A percentile compares a stretch with the other conserved stretches of the same genome.
Conservation (phyloP, 2,329 filamentous ascomycete genomes). For the Calonectria fujianensis region DNA sequence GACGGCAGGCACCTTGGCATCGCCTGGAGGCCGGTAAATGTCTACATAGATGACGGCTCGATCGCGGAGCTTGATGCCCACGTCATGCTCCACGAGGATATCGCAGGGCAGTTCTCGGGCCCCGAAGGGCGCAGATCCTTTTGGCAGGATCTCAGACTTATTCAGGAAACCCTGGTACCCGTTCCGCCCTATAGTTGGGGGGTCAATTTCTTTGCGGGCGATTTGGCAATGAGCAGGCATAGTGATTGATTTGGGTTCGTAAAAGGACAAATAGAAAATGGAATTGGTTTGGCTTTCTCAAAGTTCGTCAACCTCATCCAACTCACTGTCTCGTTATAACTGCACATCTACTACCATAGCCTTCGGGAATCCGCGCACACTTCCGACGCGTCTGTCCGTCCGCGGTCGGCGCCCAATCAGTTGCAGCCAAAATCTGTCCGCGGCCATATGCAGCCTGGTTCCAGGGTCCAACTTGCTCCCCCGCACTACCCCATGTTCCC, state of each 20-base stretch:
- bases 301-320: background rate
- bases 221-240: conserved; percentile 24
- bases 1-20: conserved; percentile 64
- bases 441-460: background rate
- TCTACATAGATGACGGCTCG: conserved; percentile 65
- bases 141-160: conserved; percentile 20
- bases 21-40: conserved; percentile 65
- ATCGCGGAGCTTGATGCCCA: conserved; percentile 65
- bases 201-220: conserved; percentile 15
- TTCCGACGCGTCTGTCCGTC: background rate
- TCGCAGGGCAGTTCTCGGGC: conserved; percentile 45
- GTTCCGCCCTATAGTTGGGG: conserved; percentile 14
- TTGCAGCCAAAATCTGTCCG: conserved; percentile 9
- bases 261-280: background rate
- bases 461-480: background rate
- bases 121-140: conserved; percentile 14
- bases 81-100: conserved; percentile 67
- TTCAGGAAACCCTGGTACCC: conserved; percentile 15
- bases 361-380: conserved; percentile 10
- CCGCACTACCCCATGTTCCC: conserved; percentile 11
- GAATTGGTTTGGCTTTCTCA: background rate
- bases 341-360: background rate
- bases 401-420: background rate
- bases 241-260: background rate
- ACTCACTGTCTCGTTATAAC: background rate